Evolutionary conservation across 345 rosid species (phyloP).

Genomic region (Eucalyptus marginata): DNA sequence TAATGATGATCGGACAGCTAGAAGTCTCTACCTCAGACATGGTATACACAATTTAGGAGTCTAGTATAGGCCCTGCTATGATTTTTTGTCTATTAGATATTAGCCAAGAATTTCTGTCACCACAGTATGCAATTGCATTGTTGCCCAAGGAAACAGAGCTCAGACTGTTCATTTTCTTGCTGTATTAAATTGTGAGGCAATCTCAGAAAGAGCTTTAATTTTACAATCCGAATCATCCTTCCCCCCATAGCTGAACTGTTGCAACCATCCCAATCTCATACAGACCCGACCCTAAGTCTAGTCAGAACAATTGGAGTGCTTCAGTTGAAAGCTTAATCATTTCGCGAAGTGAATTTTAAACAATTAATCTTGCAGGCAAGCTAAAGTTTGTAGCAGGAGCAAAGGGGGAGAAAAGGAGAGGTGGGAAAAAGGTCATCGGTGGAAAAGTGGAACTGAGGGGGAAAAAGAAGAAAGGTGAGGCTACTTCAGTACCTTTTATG

Average conservation of each 20-base stretch:
- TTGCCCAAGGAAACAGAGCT: accelerated
- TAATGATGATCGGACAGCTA: background rate
- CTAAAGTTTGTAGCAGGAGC: background rate
- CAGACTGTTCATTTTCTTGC: background rate
- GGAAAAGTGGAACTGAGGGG: background rate
- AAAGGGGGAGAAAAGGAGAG: background rate
- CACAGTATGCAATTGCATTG: background rate
- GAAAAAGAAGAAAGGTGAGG: background rate
- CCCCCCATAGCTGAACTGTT: background rate
- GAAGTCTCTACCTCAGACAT: background rate
- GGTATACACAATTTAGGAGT: background rate
- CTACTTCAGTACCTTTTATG: slow-evolving; percentile 19
- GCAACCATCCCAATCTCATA: background rate
- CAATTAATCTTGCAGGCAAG: background rate
- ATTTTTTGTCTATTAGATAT: background rate
- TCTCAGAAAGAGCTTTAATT: background rate
- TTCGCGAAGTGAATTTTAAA: background rate
- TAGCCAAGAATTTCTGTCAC: background rate
- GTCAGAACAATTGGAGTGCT: background rate
- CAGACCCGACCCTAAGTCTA: background rate
- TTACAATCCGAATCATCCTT: background rate
- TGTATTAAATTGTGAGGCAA: background rate
- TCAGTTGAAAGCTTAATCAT: background rate
- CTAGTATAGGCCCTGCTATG: background rate
- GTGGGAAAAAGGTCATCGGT: background rate